Conservation (phyloP, 805 yeast species). For the Candida odintsovae region DNA sequence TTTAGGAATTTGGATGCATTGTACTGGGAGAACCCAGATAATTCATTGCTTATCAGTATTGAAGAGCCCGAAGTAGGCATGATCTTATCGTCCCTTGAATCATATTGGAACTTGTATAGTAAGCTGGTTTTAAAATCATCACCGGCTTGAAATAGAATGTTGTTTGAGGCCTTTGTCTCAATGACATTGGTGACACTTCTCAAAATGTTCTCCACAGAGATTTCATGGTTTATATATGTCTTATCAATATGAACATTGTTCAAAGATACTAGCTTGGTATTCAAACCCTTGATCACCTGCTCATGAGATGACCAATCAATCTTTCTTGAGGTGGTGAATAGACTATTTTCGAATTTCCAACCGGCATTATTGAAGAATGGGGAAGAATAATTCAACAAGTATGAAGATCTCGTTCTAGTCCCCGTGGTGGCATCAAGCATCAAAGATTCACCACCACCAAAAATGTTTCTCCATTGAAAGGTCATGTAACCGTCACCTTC, state of each 20-base stretch:
- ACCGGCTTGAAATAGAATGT: slow-evolving; percentile 54
- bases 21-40: slow-evolving; percentile 27
- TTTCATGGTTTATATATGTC: slow-evolving; percentile 38
- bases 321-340: slow-evolving; percentile 44
- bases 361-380: slow-evolving; percentile 43
- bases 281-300: slow-evolving; percentile 41
- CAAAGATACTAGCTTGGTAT: slow-evolving; percentile 26
- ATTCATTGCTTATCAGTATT: slow-evolving; percentile 37
- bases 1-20: slow-evolving; percentile 29
- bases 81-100: slow-evolving; percentile 35
- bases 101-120: slow-evolving; percentile 34
- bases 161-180: slow-evolving; percentile 42
- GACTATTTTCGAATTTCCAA: slow-evolving; percentile 50
- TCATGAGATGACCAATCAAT: slow-evolving; percentile 50
- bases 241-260: slow-evolving; percentile 11
- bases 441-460: slow-evolving; percentile 66
- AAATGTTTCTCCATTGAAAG: slow-evolving; percentile 54
- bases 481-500: slow-evolving; percentile 93
- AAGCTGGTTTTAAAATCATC: slow-evolving; percentile 54
- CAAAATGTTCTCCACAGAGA: slow-evolving; percentile 37
- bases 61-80: slow-evolving; percentile 41
- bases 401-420: slow-evolving; percentile 53
- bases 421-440: slow-evolving; percentile 53
- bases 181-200: slow-evolving; percentile 37
- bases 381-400: slow-evolving; percentile 43